Base-by-base conservation (phyloP, 2,329 filamentous ascomycete species). In the Aspergillus flavus region DNA sequence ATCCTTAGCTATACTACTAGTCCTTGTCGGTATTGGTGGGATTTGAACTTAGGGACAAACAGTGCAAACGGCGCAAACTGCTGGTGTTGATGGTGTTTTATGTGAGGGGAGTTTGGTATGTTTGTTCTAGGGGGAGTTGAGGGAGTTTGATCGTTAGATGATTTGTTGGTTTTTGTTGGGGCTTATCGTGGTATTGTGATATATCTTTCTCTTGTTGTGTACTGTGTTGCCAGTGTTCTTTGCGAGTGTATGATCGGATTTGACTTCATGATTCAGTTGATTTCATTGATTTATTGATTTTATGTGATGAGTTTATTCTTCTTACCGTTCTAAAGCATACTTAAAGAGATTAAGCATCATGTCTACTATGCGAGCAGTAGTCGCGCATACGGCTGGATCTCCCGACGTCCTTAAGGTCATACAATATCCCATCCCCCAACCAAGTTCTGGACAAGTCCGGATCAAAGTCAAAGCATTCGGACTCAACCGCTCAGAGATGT, bases 401-500 rank as follows among this genome's bases (percentile, higher is more conserved):
- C 75, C 80, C 7, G 72, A 77, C 21, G 77, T 76, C 32, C 77
- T 83, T 68, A 73, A 77, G 59, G 58, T 83, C 61, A 71, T 78
- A 65, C 62, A 71, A 16, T 60, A 76, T 16, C 78, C 79, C 6
- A 76, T 80, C 57, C 82, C 81, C 7, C 75, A 63, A 2, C 76
- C 79, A 4, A 61, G 72, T n/a, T 52, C 69, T 26, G 75, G 76
- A 58, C 70, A 80, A 62, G 74, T 83, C 30, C 76, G 82, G 36
- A 79, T 83, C 66, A 75, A 73, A 57, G 69, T 82, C 63, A 74
- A 78, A 58, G 81, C 79, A 19, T 79, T 81, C 64, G 82, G 81
- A n/a, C 77, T 83, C 65, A 83, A 83, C 64, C 78, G 81, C 21
- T 77, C 76, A 57, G 81, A 83, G 64, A 73, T 83, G 63, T 82